Conservation (phyloP, 2,329 filamentous ascomycete species). For the Alternaria conjuncta region DNA sequence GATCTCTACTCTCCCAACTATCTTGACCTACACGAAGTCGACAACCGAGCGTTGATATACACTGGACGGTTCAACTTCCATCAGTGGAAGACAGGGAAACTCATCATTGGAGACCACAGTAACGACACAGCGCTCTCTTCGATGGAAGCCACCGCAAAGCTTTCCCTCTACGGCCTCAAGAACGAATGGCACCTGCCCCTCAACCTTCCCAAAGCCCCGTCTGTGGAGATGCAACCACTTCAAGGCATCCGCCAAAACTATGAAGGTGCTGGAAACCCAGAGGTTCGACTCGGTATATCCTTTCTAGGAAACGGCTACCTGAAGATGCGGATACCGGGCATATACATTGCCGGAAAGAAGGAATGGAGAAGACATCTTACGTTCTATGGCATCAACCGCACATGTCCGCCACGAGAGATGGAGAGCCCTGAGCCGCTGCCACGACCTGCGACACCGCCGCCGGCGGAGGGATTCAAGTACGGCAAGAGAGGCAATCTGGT, state of each 20-base stretch:
- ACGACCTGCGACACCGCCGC: neutral
- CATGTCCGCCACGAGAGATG: neutral
- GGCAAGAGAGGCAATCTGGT: neutral
- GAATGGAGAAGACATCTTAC: neutral
- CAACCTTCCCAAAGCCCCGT: neutral
- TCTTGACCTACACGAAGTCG: neutral
- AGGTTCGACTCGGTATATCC: neutral
- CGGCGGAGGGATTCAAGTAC: neutral
- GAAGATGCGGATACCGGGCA: neutral
- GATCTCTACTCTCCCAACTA: neutral
- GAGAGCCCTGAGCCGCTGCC: neutral
- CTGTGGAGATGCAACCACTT: neutral
- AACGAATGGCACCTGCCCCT: neutral
- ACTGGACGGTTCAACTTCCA: neutral
- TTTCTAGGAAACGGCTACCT: neutral
- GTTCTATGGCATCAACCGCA: neutral
- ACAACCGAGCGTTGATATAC: neutral
- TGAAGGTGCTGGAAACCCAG: neutral
- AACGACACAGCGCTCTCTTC: neutral
- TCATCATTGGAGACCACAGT: neutral
- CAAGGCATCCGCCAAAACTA: neutral
- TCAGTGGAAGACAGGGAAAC: neutral
- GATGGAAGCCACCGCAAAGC: neutral
- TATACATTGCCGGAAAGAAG: neutral
- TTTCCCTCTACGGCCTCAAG: rapidly evolving